Percentiles rank a stretch among this genome's conserved stretches.
Conservation (phyloP, 257 asterid species). For the Fraxinus pennsylvanica region DNA sequence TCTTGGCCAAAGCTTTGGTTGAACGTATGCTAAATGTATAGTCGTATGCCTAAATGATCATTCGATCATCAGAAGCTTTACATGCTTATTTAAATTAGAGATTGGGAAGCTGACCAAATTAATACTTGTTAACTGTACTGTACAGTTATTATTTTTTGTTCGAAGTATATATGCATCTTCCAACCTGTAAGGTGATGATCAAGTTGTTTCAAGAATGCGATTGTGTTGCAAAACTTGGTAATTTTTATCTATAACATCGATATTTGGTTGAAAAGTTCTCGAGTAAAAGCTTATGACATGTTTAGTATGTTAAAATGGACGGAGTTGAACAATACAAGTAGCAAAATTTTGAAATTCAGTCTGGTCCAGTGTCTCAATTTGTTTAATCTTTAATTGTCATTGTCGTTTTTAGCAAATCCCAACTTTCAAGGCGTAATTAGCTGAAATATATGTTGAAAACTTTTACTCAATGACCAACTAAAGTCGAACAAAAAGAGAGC, state of each 20-base stretch:
- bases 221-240: too few relatives aligned
- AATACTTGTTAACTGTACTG: background rate
- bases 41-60: slow-evolving; percentile 17
- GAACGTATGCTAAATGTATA: slow-evolving; percentile 40
- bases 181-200: too few relatives aligned
- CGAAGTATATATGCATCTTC: too few relatives aligned
- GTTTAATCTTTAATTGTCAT: background rate
- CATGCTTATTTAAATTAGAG: background rate
- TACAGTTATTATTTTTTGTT: background rate
- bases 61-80: background rate
- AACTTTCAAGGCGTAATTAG: slow-evolving; percentile 15
- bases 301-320: background rate
- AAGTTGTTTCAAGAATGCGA: too few relatives aligned
- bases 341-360: background rate
- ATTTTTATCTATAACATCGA: background rate
- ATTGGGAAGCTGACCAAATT: background rate
- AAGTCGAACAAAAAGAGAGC: background rate
- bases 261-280: background rate
- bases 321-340: background rate
- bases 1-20: slow-evolving; percentile 22
- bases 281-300: background rate
- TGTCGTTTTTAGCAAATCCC: background rate
- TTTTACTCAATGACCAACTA: background rate
- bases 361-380: background rate
- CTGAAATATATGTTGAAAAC: slow-evolving; percentile 5